phyloP scores from a whole-genome alignment of 169 alveolate species.

The Cryptosporidium andersoni region DNA sequence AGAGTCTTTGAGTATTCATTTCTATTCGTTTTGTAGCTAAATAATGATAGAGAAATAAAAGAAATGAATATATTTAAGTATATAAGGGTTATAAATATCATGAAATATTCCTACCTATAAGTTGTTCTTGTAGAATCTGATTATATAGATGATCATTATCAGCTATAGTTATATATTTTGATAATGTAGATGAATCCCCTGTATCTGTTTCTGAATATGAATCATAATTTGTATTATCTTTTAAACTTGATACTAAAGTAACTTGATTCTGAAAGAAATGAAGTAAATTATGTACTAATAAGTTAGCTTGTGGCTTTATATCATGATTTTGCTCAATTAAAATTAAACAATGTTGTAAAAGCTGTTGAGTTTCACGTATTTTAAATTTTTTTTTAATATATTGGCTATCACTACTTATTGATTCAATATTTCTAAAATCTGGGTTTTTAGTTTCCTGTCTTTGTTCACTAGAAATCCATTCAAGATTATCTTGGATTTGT shows the following conservation, averaged over 20 bases:
- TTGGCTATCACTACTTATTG: slow-evolving; percentile 35
- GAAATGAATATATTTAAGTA: too few species aligned
- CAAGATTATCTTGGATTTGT: too few species aligned
- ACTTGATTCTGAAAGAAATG: slow-evolving; percentile 29
- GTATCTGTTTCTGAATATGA: not conserved
- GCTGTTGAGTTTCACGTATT: slow-evolving; percentile 55
- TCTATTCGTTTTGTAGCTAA: too few species aligned
- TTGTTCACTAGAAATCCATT: too few species aligned
- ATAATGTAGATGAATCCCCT: not conserved
- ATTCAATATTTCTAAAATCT: slow-evolving; percentile 7
- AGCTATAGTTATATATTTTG: not conserved
- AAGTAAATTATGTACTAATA: slow-evolving; percentile 35
- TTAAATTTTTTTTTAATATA: slow-evolving; percentile 27
- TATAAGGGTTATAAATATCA: too few species aligned
- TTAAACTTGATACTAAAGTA: slow-evolving; percentile 3
- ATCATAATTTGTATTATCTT: not conserved
- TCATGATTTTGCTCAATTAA: slow-evolving; percentile 19
- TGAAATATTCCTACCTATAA: slow-evolving; percentile 25
- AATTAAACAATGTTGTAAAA: slow-evolving; percentile 35
- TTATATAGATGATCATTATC: slow-evolving; percentile 14
- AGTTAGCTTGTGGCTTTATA: slow-evolving; percentile 29
- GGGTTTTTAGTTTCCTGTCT: too few species aligned
- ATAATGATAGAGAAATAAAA: too few species aligned
- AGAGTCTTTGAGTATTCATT: too few species aligned
- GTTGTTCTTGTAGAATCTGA: slow-evolving; percentile 26